Percentiles rank a stretch among this genome's conserved stretches.
Evolutionary conservation across 345 rosid genomes (phyloP).

Genomic region (Bruguiera parviflora): DNA sequence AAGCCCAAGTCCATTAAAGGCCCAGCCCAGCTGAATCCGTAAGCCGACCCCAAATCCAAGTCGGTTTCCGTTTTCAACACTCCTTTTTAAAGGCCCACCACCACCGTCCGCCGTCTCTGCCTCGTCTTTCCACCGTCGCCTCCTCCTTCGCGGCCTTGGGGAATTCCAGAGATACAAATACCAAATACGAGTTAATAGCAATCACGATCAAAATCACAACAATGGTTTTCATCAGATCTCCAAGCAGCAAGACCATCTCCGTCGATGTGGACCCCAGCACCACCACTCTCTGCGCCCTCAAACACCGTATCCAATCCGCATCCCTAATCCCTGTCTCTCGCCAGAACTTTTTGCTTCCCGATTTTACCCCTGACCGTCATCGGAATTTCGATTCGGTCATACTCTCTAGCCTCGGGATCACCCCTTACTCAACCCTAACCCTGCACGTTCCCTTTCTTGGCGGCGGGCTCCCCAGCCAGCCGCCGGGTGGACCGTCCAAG

Average conservation of each 20-base stretch:
- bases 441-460: constrained; percentile 56
- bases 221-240: constrained; percentile 61
- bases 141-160: too few relatives aligned
- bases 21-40: too few relatives aligned
- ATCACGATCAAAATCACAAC: neutral
- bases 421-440: constrained; percentile 44
- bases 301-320: constrained; percentile 38
- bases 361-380: constrained; percentile 2
- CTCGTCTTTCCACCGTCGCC: too few relatives aligned
- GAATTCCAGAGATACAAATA: too few relatives aligned
- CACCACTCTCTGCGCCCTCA: constrained; percentile 52
- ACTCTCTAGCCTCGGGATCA: constrained; percentile 50
- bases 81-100: too few relatives aligned
- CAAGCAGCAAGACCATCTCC: constrained; percentile 44
- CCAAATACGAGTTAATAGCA: too few relatives aligned
- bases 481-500: constrained; percentile 43
- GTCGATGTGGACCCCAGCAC: constrained; percentile 46
- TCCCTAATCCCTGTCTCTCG: constrained; percentile 40
- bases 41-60: too few relatives aligned
- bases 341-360: constrained; percentile 39
- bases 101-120: too few relatives aligned
- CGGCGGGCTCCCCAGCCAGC: constrained; percentile 33
- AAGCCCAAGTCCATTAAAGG: too few relatives aligned
- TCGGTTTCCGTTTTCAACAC: too few relatives aligned
- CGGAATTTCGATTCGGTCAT: constrained; percentile 26